Evolutionary conservation across 2,329 filamentous ascomycete species (phyloP).

Genomic region (Fusarium coicis): DNA sequence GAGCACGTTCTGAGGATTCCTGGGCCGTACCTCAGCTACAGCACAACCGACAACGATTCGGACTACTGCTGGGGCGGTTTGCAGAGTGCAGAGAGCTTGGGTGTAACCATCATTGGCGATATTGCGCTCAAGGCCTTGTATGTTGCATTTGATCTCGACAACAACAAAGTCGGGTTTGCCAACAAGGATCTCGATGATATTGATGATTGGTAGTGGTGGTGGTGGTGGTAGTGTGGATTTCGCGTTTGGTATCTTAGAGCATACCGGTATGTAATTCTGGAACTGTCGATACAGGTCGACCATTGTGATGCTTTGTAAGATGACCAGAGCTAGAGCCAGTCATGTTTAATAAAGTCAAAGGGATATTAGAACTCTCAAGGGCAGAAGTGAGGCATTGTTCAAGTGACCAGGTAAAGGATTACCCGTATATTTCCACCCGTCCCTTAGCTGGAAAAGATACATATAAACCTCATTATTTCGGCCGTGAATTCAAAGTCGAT

Average conservation of each 20-base stretch:
- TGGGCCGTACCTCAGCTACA: slow-evolving; percentile 66
- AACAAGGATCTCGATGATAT: slow-evolving; percentile 52
- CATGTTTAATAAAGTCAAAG: slow-evolving; percentile 7
- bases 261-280: slow-evolving; percentile 11
- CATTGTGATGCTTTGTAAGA: slow-evolving; percentile 14
- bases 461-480: slow-evolving; percentile 27
- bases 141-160: slow-evolving; percentile 73
- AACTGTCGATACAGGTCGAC: slow-evolving; percentile 1
- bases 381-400: not conserved
- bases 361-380: not conserved
- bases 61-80: slow-evolving; percentile 80
- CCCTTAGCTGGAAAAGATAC: slow-evolving; percentile 27
- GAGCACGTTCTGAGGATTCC: slow-evolving; percentile 63
- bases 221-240: slow-evolving; percentile 1
- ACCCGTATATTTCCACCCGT: slow-evolving; percentile 29
- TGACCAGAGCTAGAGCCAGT: slow-evolving; percentile 9
- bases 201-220: slow-evolving; percentile 8
- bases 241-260: not conserved
- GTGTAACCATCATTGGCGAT: slow-evolving; percentile 78
- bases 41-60: slow-evolving; percentile 58
- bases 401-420: slow-evolving; percentile 7
- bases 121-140: slow-evolving; percentile 83
- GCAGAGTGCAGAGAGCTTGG: slow-evolving; percentile 63
- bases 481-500: slow-evolving; percentile 21
- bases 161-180: slow-evolving; percentile 55